Evolutionary conservation across 2,329 filamentous ascomycete species (phyloP), one percentile per base, ranked within the genome.

Genomic region (Neofusicoccum laricinum): DNA sequence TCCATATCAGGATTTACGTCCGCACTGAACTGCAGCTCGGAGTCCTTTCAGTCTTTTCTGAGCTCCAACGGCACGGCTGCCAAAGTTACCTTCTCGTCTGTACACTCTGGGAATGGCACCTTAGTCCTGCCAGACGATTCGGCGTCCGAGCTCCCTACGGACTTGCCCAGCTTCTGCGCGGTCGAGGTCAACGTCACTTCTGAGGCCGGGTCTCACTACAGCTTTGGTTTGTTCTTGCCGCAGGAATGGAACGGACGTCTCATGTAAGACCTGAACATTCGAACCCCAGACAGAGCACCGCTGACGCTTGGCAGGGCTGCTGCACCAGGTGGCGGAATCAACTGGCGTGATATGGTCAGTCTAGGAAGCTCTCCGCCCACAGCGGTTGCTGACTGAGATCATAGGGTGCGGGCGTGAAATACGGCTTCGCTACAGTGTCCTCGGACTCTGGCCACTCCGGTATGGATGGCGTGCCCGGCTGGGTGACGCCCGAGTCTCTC

Each of bases 401-500:
- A 6, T 8, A 50, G 48, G 48, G 7, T 0, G 48, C 48, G 3
- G 30, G 70, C 30, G 66, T 64, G 38, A 69, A 69, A 1, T 80
- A 80, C 65, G 78, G 79, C 4, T 80, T 81, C 55, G 79, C 79
- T 4, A 70, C 72, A n/a, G 77, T 81, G 67, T 79, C 77, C 0
- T 81, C 79, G 1, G 76, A 81, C 51, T 81, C 78, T 17, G 80
- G 80, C 1, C 80, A 82, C 68, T 70, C 77, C 50, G 70, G 78
- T 2, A 67, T 75, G 12, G 73, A 76, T 2, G 72, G 75, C 8
- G 66, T 69, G 1, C 81, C 78, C 77, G 77, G 76, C 0, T 70
- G 77, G 58, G 69, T 78, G 3, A 67, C 75, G 8, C 73, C 76
- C 1, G 75, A 76, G 30, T 72, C 67, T 10, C 61, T 76, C 2